Percentiles rank a stretch among this genome's conserved stretches.
phyloP scores from a whole-genome alignment of 345 rosid species.

The Abelmoschus esculentus region DNA sequence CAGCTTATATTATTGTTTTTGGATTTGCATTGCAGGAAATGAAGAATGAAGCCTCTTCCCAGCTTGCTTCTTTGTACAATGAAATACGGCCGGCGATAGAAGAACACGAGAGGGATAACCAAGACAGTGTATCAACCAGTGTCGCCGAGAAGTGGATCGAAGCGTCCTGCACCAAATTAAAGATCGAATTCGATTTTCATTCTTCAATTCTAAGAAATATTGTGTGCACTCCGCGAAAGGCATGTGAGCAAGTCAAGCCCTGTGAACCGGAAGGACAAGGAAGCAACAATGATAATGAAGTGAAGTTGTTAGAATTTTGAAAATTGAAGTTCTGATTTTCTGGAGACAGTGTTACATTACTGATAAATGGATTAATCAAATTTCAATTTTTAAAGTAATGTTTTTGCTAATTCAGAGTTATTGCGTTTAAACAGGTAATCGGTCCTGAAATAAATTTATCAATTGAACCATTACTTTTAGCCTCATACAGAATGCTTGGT shows the following conservation, averaged over 20 bases:
- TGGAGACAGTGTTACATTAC: background rate
- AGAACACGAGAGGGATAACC: constrained; percentile 92
- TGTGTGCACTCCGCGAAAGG: constrained; percentile 40
- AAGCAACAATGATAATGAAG: constrained; percentile 22
- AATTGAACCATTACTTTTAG: too few species aligned
- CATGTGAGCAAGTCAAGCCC: constrained; percentile 21
- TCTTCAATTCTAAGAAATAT: constrained; percentile 59
- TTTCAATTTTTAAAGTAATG: too few species aligned
- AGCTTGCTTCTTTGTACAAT: constrained; percentile 52
- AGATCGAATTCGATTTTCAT: constrained; percentile 82
- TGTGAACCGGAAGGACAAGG: constrained; percentile 12
- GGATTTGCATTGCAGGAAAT: constrained; percentile 41
- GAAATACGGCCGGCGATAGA: constrained; percentile 90
- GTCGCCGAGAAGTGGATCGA: constrained; percentile 98
- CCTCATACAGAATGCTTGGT: too few species aligned
- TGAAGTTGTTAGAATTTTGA: constrained; percentile 25
- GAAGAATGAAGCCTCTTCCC: constrained; percentile 55
- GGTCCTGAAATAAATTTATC: too few species aligned
- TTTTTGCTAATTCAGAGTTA: too few species aligned
- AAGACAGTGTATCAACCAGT: constrained; percentile 81
- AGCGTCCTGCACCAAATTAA: constrained; percentile 69
- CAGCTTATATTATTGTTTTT: background rate
- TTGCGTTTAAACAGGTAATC: too few species aligned
- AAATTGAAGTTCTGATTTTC: background rate
- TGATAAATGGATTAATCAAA: background rate